phyloP scores from a whole-genome alignment of 345 rosid species.

The Lenwebbia sp. region DNA sequence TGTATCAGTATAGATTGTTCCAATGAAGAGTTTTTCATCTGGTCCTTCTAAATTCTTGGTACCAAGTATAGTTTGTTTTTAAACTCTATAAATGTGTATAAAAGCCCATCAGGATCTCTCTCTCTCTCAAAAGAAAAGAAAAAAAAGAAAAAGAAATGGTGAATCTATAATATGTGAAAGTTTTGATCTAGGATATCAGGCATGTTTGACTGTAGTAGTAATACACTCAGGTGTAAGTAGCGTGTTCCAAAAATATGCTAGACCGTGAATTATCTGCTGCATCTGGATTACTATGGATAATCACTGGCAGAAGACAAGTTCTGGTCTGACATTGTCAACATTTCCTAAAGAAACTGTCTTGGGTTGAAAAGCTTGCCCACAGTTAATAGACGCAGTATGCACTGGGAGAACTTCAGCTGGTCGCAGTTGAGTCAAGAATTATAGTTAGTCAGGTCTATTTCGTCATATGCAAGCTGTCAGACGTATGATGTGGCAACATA shows the following conservation, averaged over 20 bases:
- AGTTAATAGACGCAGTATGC: neutral
- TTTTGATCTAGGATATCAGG: neutral
- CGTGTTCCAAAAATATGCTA: neutral
- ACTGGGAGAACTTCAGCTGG: neutral
- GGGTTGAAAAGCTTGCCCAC: neutral
- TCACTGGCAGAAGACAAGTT: neutral
- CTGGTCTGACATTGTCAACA: neutral
- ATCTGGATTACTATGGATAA: neutral
- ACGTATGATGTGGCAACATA: neutral
- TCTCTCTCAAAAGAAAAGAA: too few relatives aligned
- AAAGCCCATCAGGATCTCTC: neutral
- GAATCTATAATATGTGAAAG: neutral
- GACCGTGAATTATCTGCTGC: neutral
- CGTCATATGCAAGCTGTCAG: neutral
- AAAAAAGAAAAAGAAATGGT: neutral
- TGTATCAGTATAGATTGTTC: neutral
- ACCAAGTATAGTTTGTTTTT: neutral
- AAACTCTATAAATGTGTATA: neutral
- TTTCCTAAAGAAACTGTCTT: neutral
- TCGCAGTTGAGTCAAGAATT: neutral
- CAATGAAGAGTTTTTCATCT: neutral
- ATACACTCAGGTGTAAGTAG: neutral
- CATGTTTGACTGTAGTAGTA: neutral
- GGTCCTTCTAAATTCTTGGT: neutral
- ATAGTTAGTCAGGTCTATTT: neutral